A percentile compares a stretch with the other conserved stretches of the same genome.
Conservation (phyloP, 257 asterid genomes). For the Leptodermis oblonga region DNA sequence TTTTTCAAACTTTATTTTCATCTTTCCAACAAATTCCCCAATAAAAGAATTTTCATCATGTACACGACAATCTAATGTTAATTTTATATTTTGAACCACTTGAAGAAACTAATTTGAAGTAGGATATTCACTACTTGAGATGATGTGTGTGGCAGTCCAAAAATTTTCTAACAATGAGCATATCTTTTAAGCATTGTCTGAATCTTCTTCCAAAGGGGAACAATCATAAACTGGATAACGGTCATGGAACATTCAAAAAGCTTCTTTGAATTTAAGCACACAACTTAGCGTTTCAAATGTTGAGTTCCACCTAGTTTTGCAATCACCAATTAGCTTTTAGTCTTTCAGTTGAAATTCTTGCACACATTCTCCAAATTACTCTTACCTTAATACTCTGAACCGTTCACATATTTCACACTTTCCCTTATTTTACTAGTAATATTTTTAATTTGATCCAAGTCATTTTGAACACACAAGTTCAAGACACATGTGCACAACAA, state of each 20-base stretch:
- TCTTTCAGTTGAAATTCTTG: neutral
- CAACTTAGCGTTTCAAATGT: neutral
- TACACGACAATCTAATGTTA: too few relatives aligned
- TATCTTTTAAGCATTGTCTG: neutral
- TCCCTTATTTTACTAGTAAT: neutral
- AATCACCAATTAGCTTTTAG: neutral
- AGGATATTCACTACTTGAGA: conserved; percentile 2
- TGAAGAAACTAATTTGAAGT: neutral
- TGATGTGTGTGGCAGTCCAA: neutral
- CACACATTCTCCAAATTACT: too few relatives aligned
- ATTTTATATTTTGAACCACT: too few relatives aligned
- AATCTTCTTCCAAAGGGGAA: neutral
- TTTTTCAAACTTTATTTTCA: too few relatives aligned
- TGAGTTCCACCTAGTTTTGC: neutral
- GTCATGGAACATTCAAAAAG: neutral
- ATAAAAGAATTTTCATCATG: too few relatives aligned
- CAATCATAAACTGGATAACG: neutral
- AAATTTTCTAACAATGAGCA: neutral
- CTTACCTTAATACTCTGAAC: neutral
- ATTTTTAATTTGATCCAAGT: too few relatives aligned
- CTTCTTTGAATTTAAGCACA: neutral
- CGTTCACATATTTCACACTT: neutral
- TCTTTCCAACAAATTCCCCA: too few relatives aligned
- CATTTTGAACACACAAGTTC: neutral
- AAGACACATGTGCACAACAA: neutral